Percentiles rank a stretch among this genome's conserved stretches.
phyloP scores from a whole-genome alignment of 768 basidiomycete genomes.

The Tulasnella sp. region DNA sequence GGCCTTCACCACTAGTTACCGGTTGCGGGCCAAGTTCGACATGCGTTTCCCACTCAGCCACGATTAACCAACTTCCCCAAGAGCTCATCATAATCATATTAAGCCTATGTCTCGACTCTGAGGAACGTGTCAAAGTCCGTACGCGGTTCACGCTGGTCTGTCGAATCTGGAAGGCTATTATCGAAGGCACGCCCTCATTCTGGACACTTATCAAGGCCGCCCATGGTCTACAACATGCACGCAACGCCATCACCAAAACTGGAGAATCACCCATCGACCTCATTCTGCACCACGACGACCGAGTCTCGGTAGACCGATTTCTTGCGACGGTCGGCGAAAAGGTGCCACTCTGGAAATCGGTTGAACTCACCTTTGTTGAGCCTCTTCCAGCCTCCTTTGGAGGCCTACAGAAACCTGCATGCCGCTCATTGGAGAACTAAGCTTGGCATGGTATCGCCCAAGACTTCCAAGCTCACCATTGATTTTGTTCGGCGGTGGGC shows the following conservation, averaged over 20 bases:
- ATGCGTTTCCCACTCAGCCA: background rate
- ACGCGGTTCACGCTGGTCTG: background rate
- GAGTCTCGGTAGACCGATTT: background rate
- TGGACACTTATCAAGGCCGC: background rate
- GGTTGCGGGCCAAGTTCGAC: background rate
- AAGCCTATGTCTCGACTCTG: background rate
- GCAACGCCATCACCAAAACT: background rate
- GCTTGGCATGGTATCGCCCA: background rate
- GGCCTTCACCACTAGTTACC: background rate
- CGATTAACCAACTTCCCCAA: background rate
- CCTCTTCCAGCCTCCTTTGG: background rate
- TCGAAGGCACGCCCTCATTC: background rate
- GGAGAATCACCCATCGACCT: background rate
- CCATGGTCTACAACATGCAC: background rate
- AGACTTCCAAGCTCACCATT: background rate
- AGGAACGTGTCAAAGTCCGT: background rate
- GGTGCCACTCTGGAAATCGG: background rate
- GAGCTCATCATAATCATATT: background rate
- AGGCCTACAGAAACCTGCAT: background rate
- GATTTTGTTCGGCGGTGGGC: background rate
- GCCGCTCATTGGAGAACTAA: background rate
- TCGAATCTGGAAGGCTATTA: background rate
- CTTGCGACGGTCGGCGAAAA: background rate
- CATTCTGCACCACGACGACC: background rate
- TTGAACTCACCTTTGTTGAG: background rate